Evolutionary conservation across 306 rosid genomes (phyloP), one percentile per base, ranked within the genome.

Genomic region (Neltuma alba): DNA sequence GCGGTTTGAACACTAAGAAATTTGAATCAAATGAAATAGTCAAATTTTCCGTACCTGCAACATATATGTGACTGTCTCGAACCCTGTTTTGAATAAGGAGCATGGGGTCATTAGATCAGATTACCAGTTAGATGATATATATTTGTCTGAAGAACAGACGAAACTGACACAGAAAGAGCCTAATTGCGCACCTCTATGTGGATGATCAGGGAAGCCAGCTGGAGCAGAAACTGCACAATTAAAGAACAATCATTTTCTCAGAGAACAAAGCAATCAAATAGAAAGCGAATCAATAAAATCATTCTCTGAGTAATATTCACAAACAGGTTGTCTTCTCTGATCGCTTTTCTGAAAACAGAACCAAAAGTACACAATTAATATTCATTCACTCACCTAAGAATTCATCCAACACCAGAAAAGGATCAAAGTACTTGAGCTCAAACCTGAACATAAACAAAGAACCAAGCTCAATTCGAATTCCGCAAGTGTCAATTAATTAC

Each of bases 21-120:
- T 10, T 5, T 23, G 61, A 55, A 21, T 57, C 33, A 25, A 25
- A 57, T 25, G 64, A 42, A 48, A 66, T 31, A 40, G 13, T 23
- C 25, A 74, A 42, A 16, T 65, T 28, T 21, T 18, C 2, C 89
- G 13, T 65, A 94, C 99, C 99, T 95, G 99, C 81, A 95, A 82
- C 98, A 95, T 95, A 83, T 95, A 95, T 77, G 99, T 95, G 79
- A 95, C 99, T 0, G 99, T 95, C 85, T 95, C 99, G 84, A 95
- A 95, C 23, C 98, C 98, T 94, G 96, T 74, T 7, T 25, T 15
- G 11, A 76, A 87, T 75, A 85, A 80, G n/a, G 15, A 63, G 10
- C 18, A 45, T 3, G 4, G 68, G 75, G 61, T 78, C 28, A 21
- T 54, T 7, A 50, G 4, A 47, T 47, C 38, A 87, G 85, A 87